Conservation (phyloP, 164 flowering plant species). For the Chloranthus sessilifolius region DNA sequence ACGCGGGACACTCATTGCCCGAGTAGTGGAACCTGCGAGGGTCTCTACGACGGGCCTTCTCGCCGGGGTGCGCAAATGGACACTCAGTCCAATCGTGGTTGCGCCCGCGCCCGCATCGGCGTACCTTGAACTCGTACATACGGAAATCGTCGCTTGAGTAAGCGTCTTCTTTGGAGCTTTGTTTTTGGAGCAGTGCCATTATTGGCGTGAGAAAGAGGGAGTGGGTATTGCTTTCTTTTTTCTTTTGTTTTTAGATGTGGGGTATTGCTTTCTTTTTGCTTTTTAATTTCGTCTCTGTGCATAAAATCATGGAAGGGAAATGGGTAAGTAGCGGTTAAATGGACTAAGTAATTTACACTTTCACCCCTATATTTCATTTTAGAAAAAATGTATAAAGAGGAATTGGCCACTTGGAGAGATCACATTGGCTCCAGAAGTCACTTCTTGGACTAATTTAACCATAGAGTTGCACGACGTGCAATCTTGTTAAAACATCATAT, state of each 20-base stretch:
- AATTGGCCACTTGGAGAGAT: no score
- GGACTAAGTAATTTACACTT: no score
- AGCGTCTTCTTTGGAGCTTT: background rate
- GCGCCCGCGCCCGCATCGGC: conserved; percentile 72
- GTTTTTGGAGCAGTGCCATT: background rate
- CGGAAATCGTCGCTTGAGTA: conserved; percentile 73
- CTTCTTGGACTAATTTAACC: no score
- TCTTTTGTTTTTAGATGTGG: no score
- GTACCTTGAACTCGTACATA: conserved; percentile 86
- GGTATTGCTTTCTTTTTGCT: no score
- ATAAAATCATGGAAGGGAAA: background rate
- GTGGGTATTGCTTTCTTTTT: no score
- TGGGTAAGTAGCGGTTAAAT: background rate
- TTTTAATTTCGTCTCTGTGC: no score
- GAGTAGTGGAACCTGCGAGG: conserved; percentile 64
- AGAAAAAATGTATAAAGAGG: no score
- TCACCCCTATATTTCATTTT: no score
- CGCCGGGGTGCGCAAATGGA: conserved; percentile 94
- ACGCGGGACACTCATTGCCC: conserved; percentile 67
- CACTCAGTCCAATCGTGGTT: conserved; percentile 98
- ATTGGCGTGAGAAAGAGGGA: background rate
- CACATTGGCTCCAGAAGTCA: no score
- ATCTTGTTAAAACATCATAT: no score
- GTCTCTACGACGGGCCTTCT: conserved; percentile 82
- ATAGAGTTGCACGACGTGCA: no score